phyloP scores from a whole-genome alignment of 331 rosid genomes.

The Rosa hybrid region DNA sequence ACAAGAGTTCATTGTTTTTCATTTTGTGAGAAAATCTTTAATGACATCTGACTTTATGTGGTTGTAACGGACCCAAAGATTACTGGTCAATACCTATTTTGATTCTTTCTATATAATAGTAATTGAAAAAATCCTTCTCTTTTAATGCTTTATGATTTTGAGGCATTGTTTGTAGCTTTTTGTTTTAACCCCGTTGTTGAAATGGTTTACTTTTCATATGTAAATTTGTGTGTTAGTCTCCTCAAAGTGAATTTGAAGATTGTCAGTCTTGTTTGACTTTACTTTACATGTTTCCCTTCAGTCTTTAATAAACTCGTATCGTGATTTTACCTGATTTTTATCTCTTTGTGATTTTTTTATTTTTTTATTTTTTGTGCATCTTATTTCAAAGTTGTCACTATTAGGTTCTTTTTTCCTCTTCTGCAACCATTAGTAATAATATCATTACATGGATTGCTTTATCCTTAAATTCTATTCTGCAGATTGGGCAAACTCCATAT shows the following conservation, averaged over 20 bases:
- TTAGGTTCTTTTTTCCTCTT: constrained; percentile 6
- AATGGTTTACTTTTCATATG: neutral
- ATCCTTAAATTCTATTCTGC: constrained; percentile 48
- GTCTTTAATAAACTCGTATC: neutral
- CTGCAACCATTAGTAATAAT: constrained; percentile 22
- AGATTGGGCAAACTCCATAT: constrained; percentile 58
- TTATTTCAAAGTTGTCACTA: constrained; percentile 16
- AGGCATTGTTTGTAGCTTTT: neutral
- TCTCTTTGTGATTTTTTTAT: neutral
- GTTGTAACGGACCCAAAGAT: neutral
- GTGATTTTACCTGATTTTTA: neutral
- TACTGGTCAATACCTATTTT: neutral
- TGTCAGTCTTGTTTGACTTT: neutral
- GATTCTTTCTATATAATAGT: neutral
- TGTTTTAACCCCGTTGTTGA: neutral
- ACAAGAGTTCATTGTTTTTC: neutral
- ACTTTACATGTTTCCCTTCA: neutral
- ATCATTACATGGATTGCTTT: constrained; percentile 39
- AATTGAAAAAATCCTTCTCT: neutral
- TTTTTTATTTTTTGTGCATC: neutral
- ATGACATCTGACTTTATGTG: neutral
- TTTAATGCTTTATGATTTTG: neutral
- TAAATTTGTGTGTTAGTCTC: neutral
- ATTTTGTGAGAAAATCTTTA: neutral
- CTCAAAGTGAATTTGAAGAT: neutral